A percentile compares a stretch with the other conserved stretches of the same genome.
Evolutionary conservation across 2,329 filamentous ascomycete genomes (phyloP).

Genomic region (Diplodia seriata): DNA sequence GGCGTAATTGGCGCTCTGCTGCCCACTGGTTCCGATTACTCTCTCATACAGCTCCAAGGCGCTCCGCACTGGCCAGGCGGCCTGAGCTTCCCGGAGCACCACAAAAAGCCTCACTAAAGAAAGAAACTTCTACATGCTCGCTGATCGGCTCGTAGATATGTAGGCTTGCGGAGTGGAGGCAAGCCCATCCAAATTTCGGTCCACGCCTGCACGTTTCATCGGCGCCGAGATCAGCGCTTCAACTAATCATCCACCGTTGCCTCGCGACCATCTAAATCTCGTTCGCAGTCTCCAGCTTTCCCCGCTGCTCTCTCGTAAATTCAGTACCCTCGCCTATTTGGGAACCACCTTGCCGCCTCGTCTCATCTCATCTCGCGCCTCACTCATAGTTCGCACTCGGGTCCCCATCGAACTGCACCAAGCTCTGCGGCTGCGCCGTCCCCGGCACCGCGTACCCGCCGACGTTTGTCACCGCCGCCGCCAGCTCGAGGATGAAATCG

Average conservation of each 20-base stretch:
- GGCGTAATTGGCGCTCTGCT: too few species aligned
- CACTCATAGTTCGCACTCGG: constrained; percentile 27
- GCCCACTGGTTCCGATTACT: too few species aligned
- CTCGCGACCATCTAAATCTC: background rate
- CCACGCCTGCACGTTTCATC: background rate
- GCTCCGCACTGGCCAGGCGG: background rate
- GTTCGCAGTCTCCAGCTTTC: background rate
- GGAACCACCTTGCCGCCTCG: too few species aligned
- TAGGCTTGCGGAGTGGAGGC: background rate
- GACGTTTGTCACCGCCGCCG: constrained; percentile 29
- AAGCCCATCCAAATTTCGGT: background rate
- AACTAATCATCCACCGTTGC: background rate
- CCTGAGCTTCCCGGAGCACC: background rate
- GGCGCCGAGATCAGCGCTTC: background rate
- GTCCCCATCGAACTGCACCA: constrained; percentile 23
- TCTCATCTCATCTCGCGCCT: background rate
- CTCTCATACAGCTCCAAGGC: too few species aligned
- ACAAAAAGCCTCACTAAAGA: background rate
- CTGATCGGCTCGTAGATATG: background rate
- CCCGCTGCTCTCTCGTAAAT: background rate
- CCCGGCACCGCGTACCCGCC: constrained; percentile 28
- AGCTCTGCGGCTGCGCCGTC: constrained; percentile 26
- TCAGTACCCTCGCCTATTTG: background rate
- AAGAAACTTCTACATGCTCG: background rate
- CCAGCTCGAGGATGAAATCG: constrained; percentile 28